A percentile compares a stretch with the other conserved stretches of the same genome.
These are phyloP conservation scores for Mycothermus thermophilus DNA, from an alignment of 495 filamentous ascomycete species.

Conservation along the genomic window DNA sequence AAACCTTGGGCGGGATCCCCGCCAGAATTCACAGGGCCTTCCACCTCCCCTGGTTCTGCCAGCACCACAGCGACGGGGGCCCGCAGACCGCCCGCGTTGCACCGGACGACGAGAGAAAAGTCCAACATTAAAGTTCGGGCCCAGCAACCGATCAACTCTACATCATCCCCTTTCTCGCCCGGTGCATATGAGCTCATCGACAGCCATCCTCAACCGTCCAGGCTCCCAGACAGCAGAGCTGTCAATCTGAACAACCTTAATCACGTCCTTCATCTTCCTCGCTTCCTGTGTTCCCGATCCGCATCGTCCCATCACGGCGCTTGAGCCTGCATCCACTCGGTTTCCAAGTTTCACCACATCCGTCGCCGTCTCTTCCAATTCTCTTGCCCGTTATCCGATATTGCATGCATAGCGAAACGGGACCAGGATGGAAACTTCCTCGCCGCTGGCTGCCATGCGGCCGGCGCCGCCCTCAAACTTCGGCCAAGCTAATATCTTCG, in stretches of 20 bases:
- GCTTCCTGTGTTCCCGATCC: too few species aligned
- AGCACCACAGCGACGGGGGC: slow-evolving; percentile 7
- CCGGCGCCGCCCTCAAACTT: slow-evolving; percentile 46
- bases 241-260: too few species aligned
- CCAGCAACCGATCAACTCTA: slow-evolving; percentile 11
- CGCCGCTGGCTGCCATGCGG: slow-evolving; percentile 88
- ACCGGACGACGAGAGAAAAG: slow-evolving; percentile 26
- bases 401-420: slow-evolving; percentile 1
- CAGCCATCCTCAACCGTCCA: slow-evolving; percentile 6
- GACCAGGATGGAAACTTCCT: slow-evolving; percentile 71
- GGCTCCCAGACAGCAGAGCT: slow-evolving; percentile 3
- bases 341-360: too few species aligned
- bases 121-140: slow-evolving; percentile 7
- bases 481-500: slow-evolving; percentile 29
- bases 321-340: too few species aligned
- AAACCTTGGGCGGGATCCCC: slow-evolving; percentile 13
- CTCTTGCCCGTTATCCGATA: too few species aligned
- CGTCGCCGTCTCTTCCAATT: too few species aligned
- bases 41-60: slow-evolving; percentile 12
- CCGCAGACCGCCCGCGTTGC: slow-evolving; percentile 25
- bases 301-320: too few species aligned
- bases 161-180: slow-evolving; percentile 5
- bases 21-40: slow-evolving; percentile 11
- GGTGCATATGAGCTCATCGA: slow-evolving; percentile 1
- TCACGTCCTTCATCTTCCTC: too few species aligned